Evolutionary conservation across 192 early-diverging fungal species (phyloP), one percentile per base, ranked within the genome.

Genomic region (Phycomyces blakesleeanus): DNA sequence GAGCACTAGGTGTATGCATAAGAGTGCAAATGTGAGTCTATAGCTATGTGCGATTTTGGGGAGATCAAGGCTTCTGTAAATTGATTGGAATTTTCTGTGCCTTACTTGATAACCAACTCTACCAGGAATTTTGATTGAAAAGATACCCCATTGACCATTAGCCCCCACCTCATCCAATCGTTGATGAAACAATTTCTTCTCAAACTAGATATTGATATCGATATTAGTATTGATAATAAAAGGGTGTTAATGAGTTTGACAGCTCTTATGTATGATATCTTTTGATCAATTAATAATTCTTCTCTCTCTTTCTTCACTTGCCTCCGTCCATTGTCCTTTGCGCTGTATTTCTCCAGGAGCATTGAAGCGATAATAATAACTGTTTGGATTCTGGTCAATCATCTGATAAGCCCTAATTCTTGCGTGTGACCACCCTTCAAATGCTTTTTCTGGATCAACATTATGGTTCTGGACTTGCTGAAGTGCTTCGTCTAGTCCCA

Each of bases 281-380:
- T n/a, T n/a, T n/a, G n/a, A n/a, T n/a, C n/a, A n/a, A n/a, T n/a
- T n/a, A n/a, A n/a, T n/a, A n/a, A n/a, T n/a, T n/a, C n/a, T n/a
- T n/a, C n/a, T n/a, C n/a, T n/a, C n/a, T n/a, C n/a, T n/a, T n/a
- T 49, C 25, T 27, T 54, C 52, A 51, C 55, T n/a, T 63, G 85
- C 84, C 61, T 85, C 74, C 12, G 89, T 91, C 93, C 93, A 96
- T 59, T 80, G 83, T 14, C 94, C 94, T 55, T 92, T 93, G 37
- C 89, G 83, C 68, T 96, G 94, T 62, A 90, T 87, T 69, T 96
- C 93, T 25, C 94, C 94, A 0, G 94, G 94, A 5, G 91, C 93
- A 64, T 96, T 96, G 74, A 97, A 97, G n/a, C 93, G 86, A 76
- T 97, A 97, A 69, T 97, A 97, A 74, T 97, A 97, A 15, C 91